phyloP scores from a whole-genome alignment of 2,329 filamentous ascomycete species.

The Apiospora marii region DNA sequence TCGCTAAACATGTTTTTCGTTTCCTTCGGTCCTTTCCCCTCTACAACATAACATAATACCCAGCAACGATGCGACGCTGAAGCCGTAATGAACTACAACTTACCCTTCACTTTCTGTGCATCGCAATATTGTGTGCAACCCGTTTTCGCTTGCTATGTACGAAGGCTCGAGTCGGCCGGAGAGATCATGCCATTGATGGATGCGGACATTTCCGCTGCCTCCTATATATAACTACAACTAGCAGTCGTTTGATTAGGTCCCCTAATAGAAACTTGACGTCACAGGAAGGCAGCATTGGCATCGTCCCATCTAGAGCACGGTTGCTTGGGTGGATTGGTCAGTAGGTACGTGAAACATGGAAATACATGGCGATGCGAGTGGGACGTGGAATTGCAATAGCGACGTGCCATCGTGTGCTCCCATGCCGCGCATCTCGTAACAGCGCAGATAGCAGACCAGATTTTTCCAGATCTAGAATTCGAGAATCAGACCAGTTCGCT shows the following conservation, averaged over 20 bases:
- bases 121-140: neutral
- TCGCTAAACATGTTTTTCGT: neutral
- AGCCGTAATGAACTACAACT: neutral
- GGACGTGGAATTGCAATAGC: neutral
- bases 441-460: neutral
- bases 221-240: neutral
- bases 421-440: neutral
- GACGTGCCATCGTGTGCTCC: neutral
- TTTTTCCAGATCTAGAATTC: neutral
- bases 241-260: neutral
- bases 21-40: neutral
- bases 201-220: neutral
- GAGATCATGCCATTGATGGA: neutral
- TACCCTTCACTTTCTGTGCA: neutral
- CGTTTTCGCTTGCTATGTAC: neutral
- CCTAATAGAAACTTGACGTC: neutral
- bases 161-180: neutral
- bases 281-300: neutral
- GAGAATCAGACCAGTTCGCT: slow-evolving; percentile 1
- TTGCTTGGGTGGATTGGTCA: neutral
- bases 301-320: neutral
- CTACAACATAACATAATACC: neutral
- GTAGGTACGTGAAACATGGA: neutral
- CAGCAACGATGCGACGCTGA: slow-evolving; percentile 3
- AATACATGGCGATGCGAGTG: neutral